Evolutionary conservation across 2,329 filamentous ascomycete species (phyloP).

Genomic region (Aspergillus novoparasiticus): DNA sequence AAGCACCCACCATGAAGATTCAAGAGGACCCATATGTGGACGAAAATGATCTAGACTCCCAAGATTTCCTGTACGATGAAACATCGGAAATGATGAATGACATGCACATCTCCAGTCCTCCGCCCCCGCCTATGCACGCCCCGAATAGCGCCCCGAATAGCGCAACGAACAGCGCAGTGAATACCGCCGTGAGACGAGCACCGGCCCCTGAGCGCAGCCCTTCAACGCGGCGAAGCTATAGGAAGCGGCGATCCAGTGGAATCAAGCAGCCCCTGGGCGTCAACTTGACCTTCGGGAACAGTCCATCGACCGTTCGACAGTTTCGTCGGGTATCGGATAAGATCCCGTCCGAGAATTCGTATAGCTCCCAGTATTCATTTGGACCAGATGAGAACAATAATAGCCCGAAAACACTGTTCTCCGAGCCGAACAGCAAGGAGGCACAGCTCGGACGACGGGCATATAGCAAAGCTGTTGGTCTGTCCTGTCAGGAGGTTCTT

Average conservation of each 20-base stretch:
- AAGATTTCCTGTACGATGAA: conserved; percentile 39
- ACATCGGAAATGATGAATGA: conserved; percentile 44
- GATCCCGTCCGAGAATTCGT: conserved; percentile 42
- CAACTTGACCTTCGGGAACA: conserved; percentile 92
- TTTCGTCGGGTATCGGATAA: conserved; percentile 84
- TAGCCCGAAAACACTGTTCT: conserved; percentile 38
- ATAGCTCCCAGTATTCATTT: conserved; percentile 27
- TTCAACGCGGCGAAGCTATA: conserved; percentile 40
- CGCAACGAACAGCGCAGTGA: conserved; percentile 59
- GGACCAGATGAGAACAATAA: conserved; percentile 43
- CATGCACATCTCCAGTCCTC: conserved; percentile 48
- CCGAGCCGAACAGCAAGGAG: conserved; percentile 66
- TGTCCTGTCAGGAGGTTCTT: conserved; percentile 80
- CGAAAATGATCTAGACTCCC: conserved; percentile 46
- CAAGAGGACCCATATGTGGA: conserved; percentile 56
- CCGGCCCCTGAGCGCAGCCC: conserved; percentile 51
- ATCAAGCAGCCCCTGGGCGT: conserved; percentile 79
- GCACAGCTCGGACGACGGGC: conserved; percentile 77
- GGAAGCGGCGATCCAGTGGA: conserved; percentile 49
- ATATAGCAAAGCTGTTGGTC: conserved; percentile 80
- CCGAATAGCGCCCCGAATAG: conserved; percentile 49
- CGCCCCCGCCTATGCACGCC: conserved; percentile 52
- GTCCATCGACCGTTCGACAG: conserved; percentile 84
- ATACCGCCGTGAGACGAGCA: conserved; percentile 56
- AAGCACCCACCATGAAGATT: conserved; percentile 63